phyloP scores from a whole-genome alignment of 2,329 filamentous ascomycete species.

The Colletotrichum sp. region DNA sequence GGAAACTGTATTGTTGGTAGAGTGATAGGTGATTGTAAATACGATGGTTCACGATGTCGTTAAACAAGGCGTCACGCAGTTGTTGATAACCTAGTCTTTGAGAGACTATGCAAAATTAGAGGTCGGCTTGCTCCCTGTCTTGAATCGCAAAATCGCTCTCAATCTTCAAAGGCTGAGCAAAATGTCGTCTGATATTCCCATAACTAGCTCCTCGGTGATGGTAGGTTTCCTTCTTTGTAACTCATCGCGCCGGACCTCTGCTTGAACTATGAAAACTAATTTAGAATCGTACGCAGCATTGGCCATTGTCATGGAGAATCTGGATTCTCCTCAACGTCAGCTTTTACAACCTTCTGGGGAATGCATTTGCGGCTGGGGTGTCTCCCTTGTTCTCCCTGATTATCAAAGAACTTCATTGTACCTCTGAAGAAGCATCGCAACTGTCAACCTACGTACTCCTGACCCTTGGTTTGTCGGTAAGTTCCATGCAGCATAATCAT shows the following conservation, averaged over 20 bases:
- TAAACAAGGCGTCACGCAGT: background rate
- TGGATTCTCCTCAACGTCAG: constrained; percentile 23
- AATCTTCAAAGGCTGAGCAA: background rate
- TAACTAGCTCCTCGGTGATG: background rate
- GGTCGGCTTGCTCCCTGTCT: background rate
- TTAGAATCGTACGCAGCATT: background rate
- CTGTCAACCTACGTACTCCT: constrained; percentile 22
- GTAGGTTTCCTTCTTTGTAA: background rate
- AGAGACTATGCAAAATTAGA: background rate
- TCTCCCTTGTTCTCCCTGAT: constrained; percentile 22
- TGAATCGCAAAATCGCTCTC: background rate
- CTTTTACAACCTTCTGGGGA: constrained; percentile 25
- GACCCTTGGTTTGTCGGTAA: constrained; percentile 21
- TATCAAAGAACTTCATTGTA: constrained; percentile 18
- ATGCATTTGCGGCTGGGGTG: constrained; percentile 21
- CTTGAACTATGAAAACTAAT: background rate
- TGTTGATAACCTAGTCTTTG: background rate
- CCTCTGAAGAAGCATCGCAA: constrained; percentile 16
- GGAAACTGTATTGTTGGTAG: background rate
- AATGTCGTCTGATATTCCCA: background rate
- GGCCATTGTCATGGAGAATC: constrained; percentile 23
- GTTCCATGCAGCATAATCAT: background rate
- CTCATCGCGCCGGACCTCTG: background rate
- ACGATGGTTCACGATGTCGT: background rate
- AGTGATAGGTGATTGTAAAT: background rate